phyloP scores from a whole-genome alignment of 2,329 filamentous ascomycete species.

The Fusarium denticulatum region DNA sequence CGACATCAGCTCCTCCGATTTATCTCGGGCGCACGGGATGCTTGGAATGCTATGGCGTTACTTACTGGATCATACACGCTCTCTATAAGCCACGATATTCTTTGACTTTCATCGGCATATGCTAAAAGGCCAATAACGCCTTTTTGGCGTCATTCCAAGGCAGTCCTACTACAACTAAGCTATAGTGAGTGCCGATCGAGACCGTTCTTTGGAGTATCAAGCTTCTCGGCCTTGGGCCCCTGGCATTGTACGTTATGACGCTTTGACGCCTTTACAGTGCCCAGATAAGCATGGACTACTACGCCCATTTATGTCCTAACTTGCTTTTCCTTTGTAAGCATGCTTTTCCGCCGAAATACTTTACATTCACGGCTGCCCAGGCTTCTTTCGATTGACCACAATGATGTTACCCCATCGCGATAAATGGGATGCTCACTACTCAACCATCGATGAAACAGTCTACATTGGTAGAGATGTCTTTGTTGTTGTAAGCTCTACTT shows the following conservation, averaged over 20 bases:
- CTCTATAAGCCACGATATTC: background rate
- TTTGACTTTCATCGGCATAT: background rate
- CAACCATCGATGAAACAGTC: background rate
- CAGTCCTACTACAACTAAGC: background rate
- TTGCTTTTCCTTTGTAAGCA: background rate
- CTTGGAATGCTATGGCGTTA: background rate
- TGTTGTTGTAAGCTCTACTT: slow-evolving; percentile 9
- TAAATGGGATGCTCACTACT: background rate
- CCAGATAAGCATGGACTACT: background rate
- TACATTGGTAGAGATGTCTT: slow-evolving; percentile 18
- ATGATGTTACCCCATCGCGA: slow-evolving; percentile 15
- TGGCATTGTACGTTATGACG: background rate
- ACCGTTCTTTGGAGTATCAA: background rate
- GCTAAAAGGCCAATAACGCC: background rate
- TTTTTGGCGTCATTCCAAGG: background rate
- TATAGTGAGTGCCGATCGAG: background rate
- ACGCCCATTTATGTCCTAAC: background rate
- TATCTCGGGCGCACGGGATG: background rate
- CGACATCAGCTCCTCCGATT: background rate
- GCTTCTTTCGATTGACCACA: background rate
- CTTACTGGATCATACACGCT: background rate
- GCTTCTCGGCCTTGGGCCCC: background rate
- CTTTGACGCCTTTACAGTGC: background rate
- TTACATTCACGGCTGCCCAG: background rate
- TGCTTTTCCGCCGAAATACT: background rate